Evolutionary conservation across 192 early-diverging fungal species (phyloP).

Genomic region (Coemansia sp.): DNA sequence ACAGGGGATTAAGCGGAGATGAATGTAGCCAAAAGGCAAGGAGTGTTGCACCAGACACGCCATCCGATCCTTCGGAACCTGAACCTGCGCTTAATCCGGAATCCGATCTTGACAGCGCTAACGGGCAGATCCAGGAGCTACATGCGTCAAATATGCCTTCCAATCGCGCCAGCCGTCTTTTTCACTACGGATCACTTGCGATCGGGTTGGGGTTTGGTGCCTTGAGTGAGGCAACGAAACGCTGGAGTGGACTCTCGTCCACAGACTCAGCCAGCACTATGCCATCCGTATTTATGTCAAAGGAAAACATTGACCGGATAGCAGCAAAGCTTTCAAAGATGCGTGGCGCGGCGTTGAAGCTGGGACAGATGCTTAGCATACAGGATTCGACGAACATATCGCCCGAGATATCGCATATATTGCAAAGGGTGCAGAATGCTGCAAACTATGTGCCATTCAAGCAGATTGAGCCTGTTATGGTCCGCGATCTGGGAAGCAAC

Average conservation of each 20-base stretch:
- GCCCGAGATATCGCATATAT: slow-evolving; percentile 73
- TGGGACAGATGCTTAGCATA: slow-evolving; percentile 97
- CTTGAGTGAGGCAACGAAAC: slow-evolving; percentile 62
- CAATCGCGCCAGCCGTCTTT: slow-evolving; percentile 70
- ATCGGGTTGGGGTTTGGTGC: slow-evolving; percentile 73
- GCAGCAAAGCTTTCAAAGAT: slow-evolving; percentile 84
- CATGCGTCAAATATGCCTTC: slow-evolving; percentile 66
- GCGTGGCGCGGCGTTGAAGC: slow-evolving; percentile 95
- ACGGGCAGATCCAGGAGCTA: slow-evolving; percentile 15
- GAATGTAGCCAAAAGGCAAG: neutral
- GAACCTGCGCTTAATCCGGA: neutral
- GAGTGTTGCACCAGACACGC: neutral
- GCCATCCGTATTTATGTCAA: slow-evolving; percentile 66
- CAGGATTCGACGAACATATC: slow-evolving; percentile 80
- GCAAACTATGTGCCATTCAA: slow-evolving; percentile 94
- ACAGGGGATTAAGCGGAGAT: neutral
- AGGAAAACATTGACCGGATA: slow-evolving; percentile 81
- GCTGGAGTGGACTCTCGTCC: slow-evolving; percentile 59
- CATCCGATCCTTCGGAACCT: no score
- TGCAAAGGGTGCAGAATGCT: slow-evolving; percentile 86
- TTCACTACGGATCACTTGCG: slow-evolving; percentile 79
- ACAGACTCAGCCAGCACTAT: slow-evolving; percentile 18
- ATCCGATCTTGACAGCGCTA: neutral
- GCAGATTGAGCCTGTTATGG: slow-evolving; percentile 78
- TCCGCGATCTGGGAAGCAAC: slow-evolving; percentile 64